phyloP scores from a whole-genome alignment of 2,329 filamentous ascomycete species.

The Stagonosporopsis rhizophila region DNA sequence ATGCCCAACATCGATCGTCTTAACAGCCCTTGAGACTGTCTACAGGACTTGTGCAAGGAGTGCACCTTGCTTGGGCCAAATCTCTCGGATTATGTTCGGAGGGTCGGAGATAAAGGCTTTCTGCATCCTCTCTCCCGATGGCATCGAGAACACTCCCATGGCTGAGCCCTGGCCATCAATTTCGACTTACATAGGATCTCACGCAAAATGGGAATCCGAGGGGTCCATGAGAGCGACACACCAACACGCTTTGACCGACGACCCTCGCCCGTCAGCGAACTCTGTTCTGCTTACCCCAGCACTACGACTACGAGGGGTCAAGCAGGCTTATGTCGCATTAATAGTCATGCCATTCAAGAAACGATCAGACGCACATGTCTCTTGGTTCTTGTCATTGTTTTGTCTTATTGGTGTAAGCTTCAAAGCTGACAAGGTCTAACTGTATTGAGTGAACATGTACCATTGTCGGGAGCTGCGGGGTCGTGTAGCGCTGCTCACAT shows the following conservation, averaged over 20 bases:
- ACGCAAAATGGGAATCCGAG: not conserved
- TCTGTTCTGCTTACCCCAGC: conserved; percentile 5
- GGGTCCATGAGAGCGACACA: not conserved
- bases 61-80: too few species aligned
- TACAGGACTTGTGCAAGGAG: too few species aligned
- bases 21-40: too few species aligned
- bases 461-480: conserved; percentile 2
- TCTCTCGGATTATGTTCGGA: too few species aligned
- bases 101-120: too few species aligned
- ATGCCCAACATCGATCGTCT: not conserved
- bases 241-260: not conserved
- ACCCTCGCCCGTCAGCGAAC: not conserved
- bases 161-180: not conserved
- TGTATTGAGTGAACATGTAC: not conserved
- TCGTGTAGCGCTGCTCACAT: not conserved
- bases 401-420: not conserved
- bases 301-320: conserved; percentile 2
- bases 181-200: not conserved
- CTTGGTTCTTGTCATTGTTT: not conserved
- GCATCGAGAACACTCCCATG: too few species aligned
- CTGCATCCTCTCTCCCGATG: too few species aligned
- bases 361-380: not conserved
- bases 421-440: conserved; percentile 1
- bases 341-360: not conserved
- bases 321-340: conserved; percentile 9